Conservation (phyloP, 495 filamentous ascomycete species). For the Glarea lozoyensis region DNA sequence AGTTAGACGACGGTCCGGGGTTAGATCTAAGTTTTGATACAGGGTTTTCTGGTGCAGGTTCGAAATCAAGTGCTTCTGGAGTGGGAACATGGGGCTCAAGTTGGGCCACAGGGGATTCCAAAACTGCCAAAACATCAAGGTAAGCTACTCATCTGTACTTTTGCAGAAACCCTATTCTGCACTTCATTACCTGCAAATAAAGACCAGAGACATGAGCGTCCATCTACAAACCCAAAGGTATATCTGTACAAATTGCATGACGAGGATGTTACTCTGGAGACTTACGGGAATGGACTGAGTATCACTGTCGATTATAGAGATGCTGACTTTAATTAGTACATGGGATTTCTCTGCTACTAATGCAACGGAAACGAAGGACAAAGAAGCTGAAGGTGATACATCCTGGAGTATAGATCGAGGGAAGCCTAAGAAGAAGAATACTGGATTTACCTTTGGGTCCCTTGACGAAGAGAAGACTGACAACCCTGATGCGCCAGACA, state of each 20-base stretch:
- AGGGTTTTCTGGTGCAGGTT: slow-evolving; percentile 15
- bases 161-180: no score
- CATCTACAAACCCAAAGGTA: no score
- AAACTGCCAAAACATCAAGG: no score
- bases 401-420: slow-evolving; percentile 31
- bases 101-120: slow-evolving; percentile 29
- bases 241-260: no score
- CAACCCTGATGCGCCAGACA: slow-evolving; percentile 16
- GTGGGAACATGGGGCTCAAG: slow-evolving; percentile 32
- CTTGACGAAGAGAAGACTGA: slow-evolving; percentile 22
- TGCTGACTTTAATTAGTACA: slow-evolving; percentile 1
- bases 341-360: slow-evolving; percentile 25
- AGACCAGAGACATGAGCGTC: no score
- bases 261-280: no score
- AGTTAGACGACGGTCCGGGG: slow-evolving; percentile 35
- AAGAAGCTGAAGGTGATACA: slow-evolving; percentile 15
- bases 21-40: slow-evolving; percentile 27
- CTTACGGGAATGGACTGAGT: neutral
- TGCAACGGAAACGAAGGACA: slow-evolving; percentile 18
- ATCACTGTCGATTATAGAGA: neutral
- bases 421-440: slow-evolving; percentile 37
- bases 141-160: no score
- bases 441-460: slow-evolving; percentile 26
- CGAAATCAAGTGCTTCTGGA: slow-evolving; percentile 4
- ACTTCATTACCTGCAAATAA: no score